Conservation (phyloP, 306 rosid species). For the Arachis hypogaea region DNA sequence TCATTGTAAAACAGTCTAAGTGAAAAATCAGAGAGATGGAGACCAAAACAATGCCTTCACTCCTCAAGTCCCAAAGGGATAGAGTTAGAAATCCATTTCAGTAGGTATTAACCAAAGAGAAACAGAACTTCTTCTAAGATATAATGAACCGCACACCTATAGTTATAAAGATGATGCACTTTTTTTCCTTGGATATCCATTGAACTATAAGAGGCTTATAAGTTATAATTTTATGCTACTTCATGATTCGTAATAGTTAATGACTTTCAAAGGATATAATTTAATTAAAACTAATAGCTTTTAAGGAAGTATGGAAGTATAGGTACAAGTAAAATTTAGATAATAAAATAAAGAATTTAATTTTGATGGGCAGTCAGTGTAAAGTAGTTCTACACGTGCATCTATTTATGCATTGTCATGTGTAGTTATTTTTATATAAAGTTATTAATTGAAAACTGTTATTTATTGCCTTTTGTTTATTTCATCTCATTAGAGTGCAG, state of each 20-base stretch:
- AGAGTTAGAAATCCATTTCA: conserved; percentile 1
- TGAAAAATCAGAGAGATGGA: neutral
- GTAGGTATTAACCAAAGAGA: conserved; percentile 8
- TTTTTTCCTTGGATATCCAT: conserved; percentile 33
- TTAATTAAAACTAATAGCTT: conserved; percentile 9
- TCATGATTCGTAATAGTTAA: conserved; percentile 4
- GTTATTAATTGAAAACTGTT: too few relatives aligned
- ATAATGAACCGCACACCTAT: conserved; percentile 8
- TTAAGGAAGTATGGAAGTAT: conserved; percentile 21
- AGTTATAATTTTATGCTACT: neutral
- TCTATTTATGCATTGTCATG: too few relatives aligned
- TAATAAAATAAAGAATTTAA: too few relatives aligned
- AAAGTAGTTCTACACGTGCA: too few relatives aligned
- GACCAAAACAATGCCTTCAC: neutral
- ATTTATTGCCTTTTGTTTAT: too few relatives aligned
- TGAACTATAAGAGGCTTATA: conserved; percentile 22
- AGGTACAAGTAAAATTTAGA: neutral
- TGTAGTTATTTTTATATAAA: too few relatives aligned
- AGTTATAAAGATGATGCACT: neutral
- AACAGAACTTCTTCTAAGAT: neutral
- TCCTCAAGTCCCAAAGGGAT: conserved; percentile 12
- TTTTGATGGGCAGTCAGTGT: too few relatives aligned
- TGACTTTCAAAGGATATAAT: conserved; percentile 18
- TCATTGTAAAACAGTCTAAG: neutral
- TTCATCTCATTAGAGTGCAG: too few relatives aligned